Evolutionary conservation across 2,329 filamentous ascomycete species (phyloP).

Genomic region (Botrytis medusae): DNA sequence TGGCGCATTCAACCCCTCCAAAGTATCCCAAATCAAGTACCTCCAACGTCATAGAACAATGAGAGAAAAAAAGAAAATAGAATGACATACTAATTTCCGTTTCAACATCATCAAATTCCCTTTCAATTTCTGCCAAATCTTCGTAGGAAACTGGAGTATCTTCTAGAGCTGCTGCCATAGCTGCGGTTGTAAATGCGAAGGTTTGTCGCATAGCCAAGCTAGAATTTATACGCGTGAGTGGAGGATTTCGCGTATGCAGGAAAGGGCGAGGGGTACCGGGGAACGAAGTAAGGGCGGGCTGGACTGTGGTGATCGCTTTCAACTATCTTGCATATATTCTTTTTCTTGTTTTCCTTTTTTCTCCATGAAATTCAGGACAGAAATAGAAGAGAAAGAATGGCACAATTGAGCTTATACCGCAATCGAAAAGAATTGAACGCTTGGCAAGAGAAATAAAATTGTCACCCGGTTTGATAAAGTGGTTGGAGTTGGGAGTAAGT

Average conservation of each 20-base stretch:
- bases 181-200: slow-evolving; percentile 35
- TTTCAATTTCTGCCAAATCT: slow-evolving; percentile 76
- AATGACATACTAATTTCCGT: slow-evolving; percentile 66
- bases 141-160: slow-evolving; percentile 62
- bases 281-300: neutral
- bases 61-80: slow-evolving; percentile 40
- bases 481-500: neutral
- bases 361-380: neutral
- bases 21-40: neutral
- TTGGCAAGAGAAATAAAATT: slow-evolving; percentile 1
- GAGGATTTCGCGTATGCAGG: neutral
- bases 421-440: neutral
- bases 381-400: neutral
- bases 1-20: slow-evolving; percentile 20
- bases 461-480: slow-evolving; percentile 1
- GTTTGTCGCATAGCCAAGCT: slow-evolving; percentile 32
- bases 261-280: neutral
- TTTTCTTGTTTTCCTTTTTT: too few species aligned
- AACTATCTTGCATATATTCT: neutral
- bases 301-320: neutral
- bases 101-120: slow-evolving; percentile 81
- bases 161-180: slow-evolving; percentile 42
- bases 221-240: neutral
- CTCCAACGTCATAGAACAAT: slow-evolving; percentile 2
- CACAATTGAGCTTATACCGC: neutral